Conservation (phyloP, 495 filamentous ascomycete genomes). For the Aspergillus ostianus region DNA sequence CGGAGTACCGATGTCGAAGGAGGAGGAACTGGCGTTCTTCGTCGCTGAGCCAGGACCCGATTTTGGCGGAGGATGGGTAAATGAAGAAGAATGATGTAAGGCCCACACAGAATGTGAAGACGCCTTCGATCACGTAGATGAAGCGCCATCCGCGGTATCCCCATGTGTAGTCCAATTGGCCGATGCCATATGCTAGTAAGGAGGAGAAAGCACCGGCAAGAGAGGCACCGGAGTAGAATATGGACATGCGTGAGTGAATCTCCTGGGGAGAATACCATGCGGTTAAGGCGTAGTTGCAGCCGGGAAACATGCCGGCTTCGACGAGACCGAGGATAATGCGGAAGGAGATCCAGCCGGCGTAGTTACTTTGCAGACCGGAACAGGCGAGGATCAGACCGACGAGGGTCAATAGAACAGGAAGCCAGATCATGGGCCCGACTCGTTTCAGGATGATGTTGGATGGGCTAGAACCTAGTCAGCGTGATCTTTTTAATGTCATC, state of each 20-base stretch:
- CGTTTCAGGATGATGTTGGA: constrained; percentile 11
- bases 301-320: constrained; percentile 57
- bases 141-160: constrained; percentile 83
- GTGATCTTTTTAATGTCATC: not conserved
- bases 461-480: not conserved
- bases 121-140: constrained; percentile 69
- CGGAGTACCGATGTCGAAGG: constrained; percentile 57
- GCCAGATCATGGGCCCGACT: constrained; percentile 8
- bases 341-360: constrained; percentile 67
- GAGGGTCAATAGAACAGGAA: constrained; percentile 18
- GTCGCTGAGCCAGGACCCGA: constrained; percentile 56
- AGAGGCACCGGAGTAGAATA: constrained; percentile 81
- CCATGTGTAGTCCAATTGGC: constrained; percentile 61
- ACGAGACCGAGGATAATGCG: constrained; percentile 79
- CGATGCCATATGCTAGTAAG: constrained; percentile 75
- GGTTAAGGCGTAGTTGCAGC: constrained; percentile 60
- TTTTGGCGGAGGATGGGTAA: constrained; percentile 63
- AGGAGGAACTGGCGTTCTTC: constrained; percentile 74
- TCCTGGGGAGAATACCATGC: constrained; percentile 86
- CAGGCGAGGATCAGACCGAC: constrained; percentile 66
- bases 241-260: constrained; percentile 78
- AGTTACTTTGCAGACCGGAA: constrained; percentile 73
- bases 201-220: constrained; percentile 84
- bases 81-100: constrained; percentile 74
- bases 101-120: constrained; percentile 65